Evolutionary conservation across 768 basidiomycete genomes (phyloP).

Genomic region (Tylopilus cervinicoccineus): DNA sequence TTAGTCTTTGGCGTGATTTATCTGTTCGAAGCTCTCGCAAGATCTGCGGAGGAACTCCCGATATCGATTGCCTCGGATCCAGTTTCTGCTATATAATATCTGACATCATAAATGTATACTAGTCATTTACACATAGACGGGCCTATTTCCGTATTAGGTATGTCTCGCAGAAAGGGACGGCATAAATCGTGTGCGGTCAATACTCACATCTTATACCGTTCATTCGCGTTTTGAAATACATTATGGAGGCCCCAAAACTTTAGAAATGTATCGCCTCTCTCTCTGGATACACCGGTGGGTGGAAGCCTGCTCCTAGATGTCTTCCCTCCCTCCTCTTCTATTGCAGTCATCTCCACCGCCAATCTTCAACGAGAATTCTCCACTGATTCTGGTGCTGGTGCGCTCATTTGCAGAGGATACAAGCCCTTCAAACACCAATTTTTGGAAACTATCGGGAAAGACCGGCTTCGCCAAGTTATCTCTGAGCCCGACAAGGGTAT

Average conservation of each 20-base stretch:
- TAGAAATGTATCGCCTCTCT: too few relatives aligned
- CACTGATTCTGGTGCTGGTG: constrained; percentile 96
- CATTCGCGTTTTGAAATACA: too few relatives aligned
- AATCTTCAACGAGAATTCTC: constrained; percentile 97
- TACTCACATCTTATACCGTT: too few relatives aligned
- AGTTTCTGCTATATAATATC: constrained; percentile 1
- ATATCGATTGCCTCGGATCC: constrained; percentile 14
- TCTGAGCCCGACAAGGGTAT: constrained; percentile 96
- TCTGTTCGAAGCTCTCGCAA: constrained; percentile 55
- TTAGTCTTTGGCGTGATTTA: constrained; percentile 80
- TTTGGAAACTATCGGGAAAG: constrained; percentile 83
- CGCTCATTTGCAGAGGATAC: constrained; percentile 96
- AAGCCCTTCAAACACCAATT: constrained; percentile 89
- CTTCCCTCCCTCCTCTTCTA: constrained; percentile 95
- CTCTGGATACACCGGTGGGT: too few relatives aligned
- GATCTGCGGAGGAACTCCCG: constrained; percentile 17
- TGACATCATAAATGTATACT: neutral
- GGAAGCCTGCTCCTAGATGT: constrained; percentile 96
- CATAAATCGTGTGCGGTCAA: too few relatives aligned
- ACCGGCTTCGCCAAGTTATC: constrained; percentile 91
- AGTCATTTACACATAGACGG: neutral
- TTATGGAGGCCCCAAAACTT: too few relatives aligned
- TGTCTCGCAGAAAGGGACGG: too few relatives aligned
- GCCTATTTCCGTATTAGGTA: too few relatives aligned
- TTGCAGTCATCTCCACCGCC: constrained; percentile 93